Evolutionary conservation across 2,329 filamentous ascomycete genomes (phyloP).

Genomic region (Ceratocystis cubensis): DNA sequence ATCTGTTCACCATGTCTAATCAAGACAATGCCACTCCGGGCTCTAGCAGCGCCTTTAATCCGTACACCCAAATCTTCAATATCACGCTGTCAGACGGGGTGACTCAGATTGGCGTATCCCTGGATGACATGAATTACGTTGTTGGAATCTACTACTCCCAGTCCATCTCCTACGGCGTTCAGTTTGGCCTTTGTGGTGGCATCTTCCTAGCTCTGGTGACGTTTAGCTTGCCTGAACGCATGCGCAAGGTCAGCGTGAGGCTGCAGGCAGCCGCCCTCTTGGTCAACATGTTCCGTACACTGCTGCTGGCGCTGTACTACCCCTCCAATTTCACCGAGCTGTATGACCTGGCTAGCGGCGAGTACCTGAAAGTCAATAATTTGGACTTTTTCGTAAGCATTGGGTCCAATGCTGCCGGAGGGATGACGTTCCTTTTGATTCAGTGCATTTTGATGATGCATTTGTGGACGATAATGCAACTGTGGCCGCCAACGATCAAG

Average conservation of each 20-base stretch:
- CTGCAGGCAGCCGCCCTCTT: slow-evolving; percentile 51
- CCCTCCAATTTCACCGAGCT: slow-evolving; percentile 48
- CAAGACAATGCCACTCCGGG: not conserved
- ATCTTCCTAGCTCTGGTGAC: slow-evolving; percentile 54
- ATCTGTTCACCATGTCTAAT: not conserved
- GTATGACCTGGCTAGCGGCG: slow-evolving; percentile 46
- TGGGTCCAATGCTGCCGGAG: slow-evolving; percentile 33
- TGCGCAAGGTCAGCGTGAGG: slow-evolving; percentile 49
- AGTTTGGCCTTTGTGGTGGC: slow-evolving; percentile 55
- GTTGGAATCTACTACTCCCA: slow-evolving; percentile 29
- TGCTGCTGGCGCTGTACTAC: slow-evolving; percentile 47
- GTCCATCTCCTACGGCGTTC: slow-evolving; percentile 53
- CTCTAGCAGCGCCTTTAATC: not conserved
- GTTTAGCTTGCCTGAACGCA: slow-evolving; percentile 54
- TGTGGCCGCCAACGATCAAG: slow-evolving; percentile 34
- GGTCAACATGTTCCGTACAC: slow-evolving; percentile 46
- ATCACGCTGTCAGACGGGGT: not conserved
- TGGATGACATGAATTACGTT: slow-evolving; percentile 26
- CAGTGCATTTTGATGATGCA: slow-evolving; percentile 39
- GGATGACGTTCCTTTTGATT: slow-evolving; percentile 30
- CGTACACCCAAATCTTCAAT: slow-evolving; percentile 3
- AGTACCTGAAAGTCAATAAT: slow-evolving; percentile 38
- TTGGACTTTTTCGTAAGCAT: slow-evolving; percentile 30
- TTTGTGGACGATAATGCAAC: slow-evolving; percentile 39
- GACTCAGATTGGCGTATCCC: not conserved